A percentile compares a stretch with the other conserved stretches of the same genome.
Conservation (phyloP, 305 asterid species). For the Fraxinus latifolia region DNA sequence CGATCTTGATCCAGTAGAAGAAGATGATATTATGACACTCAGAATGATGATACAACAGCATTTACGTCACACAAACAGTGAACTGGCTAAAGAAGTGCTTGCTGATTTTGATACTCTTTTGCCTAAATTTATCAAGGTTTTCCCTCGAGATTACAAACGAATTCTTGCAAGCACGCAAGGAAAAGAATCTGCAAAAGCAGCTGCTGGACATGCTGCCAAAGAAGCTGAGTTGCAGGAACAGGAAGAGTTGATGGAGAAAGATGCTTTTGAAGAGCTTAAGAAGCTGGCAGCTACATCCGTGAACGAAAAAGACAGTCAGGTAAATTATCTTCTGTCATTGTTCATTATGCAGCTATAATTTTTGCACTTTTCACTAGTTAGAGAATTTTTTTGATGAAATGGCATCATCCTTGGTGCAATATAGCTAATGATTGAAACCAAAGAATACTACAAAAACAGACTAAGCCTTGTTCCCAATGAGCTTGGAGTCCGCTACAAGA, state of each 20-base stretch:
- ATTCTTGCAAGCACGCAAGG: conserved; percentile 67
- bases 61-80: conserved; percentile 89
- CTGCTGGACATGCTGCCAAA: conserved; percentile 44
- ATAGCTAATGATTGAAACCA: neutral
- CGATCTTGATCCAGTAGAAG: conserved; percentile 89
- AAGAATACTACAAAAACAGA: neutral
- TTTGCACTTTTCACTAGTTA: neutral
- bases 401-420: neutral
- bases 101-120: conserved; percentile 65
- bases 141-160: conserved; percentile 89
- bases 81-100: conserved; percentile 80
- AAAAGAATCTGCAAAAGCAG: conserved; percentile 40
- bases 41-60: conserved; percentile 98
- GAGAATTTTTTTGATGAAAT: neutral
- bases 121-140: conserved; percentile 84
- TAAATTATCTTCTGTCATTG: conserved; percentile 19
- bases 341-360: neutral
- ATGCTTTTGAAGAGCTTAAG: conserved; percentile 97
- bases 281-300: conserved; percentile 60
- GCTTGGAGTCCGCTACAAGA: neutral
- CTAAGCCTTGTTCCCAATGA: neutral
- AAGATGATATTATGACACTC: conserved; percentile 76
- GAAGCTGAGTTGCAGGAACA: conserved; percentile 70
- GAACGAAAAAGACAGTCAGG: conserved; percentile 42
- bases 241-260: conserved; percentile 54